Percentiles rank a stretch among this genome's conserved stretches.
These are phyloP conservation scores for Globisporangium camurandrum DNA, from an alignment of 352 stramenopile genomes.

Conservation along the genomic window DNA sequence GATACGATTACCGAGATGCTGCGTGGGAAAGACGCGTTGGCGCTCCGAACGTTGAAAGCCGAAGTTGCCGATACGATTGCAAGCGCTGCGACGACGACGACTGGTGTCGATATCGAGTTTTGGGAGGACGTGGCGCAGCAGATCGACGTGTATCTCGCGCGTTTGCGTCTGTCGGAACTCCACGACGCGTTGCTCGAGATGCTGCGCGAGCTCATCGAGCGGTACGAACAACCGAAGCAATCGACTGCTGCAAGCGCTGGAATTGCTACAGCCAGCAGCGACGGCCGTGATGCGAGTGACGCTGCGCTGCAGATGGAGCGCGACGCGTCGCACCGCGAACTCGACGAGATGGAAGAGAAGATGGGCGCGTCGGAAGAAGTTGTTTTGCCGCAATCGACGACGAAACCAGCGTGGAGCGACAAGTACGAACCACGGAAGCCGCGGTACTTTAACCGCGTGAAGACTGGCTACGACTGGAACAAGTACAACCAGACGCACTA, in stretches of 20 bases:
- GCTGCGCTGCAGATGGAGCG: conserved; percentile 62
- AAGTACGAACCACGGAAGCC: conserved; percentile 98
- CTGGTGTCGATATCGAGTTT: conserved; percentile 89
- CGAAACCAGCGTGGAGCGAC: conserved; percentile 89
- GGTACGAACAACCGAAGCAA: conserved; percentile 22
- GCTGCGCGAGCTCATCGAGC: conserved; percentile 76
- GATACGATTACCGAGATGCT: conserved; percentile 89
- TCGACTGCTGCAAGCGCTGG: conserved; percentile 5
- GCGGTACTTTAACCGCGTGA: conserved; percentile 98
- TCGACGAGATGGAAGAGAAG: conserved; percentile 61
- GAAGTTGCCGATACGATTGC: conserved; percentile 69
- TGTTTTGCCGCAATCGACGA: conserved; percentile 22
- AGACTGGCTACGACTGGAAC: conserved; percentile 99
- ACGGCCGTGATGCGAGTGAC: conserved; percentile 51
- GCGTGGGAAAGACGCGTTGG: conserved; percentile 52
- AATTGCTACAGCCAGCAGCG: conserved; percentile 15
- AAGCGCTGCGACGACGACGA: conserved; percentile 33
- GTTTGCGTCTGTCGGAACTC: conserved; percentile 80
- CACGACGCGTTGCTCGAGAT: conserved; percentile 93
- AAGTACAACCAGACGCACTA: conserved; percentile 99
- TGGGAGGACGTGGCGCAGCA: conserved; percentile 92
- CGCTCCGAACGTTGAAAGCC: conserved; percentile 37
- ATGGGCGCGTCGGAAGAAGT: conserved; percentile 91
- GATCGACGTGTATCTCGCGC: conserved; percentile 89
- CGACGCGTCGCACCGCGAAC: conserved; percentile 45